Evolutionary conservation across 2,329 filamentous ascomycete genomes (phyloP).

Genomic region (Fusarium oxysporum): DNA sequence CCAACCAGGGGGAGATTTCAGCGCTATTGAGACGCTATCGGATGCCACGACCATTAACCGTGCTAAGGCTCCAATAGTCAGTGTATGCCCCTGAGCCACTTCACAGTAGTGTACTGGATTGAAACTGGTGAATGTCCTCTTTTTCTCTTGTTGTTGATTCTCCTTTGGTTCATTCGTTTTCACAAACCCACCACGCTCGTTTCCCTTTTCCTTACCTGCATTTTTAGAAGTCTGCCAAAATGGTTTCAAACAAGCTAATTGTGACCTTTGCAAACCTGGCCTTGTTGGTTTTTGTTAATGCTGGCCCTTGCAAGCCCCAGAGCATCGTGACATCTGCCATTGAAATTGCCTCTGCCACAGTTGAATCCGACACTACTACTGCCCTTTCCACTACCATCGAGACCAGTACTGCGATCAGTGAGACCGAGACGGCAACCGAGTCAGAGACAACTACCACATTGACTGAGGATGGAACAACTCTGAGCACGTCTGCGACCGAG

Average conservation of each 20-base stretch:
- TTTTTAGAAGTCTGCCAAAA: background rate
- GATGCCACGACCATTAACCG: background rate
- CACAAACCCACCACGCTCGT: no score
- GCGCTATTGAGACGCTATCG: background rate
- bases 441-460: background rate
- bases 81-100: background rate
- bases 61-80: background rate
- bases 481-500: background rate
- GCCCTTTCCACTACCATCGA: background rate
- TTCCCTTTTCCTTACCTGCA: no score
- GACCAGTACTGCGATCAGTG: fast-evolving
- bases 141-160: fast-evolving
- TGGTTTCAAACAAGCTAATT: background rate
- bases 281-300: background rate
- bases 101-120: fast-evolving
- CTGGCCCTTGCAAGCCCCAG: background rate
- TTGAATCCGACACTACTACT: background rate
- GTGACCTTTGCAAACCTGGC: background rate
- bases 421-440: background rate
- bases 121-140: background rate
- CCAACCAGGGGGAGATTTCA: fast-evolving
- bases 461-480: background rate
- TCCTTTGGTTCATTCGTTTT: background rate
- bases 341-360: background rate
- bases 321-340: background rate